phyloP scores from a whole-genome alignment of 805 yeast species.

The Wickerhamiella occidentalis region DNA sequence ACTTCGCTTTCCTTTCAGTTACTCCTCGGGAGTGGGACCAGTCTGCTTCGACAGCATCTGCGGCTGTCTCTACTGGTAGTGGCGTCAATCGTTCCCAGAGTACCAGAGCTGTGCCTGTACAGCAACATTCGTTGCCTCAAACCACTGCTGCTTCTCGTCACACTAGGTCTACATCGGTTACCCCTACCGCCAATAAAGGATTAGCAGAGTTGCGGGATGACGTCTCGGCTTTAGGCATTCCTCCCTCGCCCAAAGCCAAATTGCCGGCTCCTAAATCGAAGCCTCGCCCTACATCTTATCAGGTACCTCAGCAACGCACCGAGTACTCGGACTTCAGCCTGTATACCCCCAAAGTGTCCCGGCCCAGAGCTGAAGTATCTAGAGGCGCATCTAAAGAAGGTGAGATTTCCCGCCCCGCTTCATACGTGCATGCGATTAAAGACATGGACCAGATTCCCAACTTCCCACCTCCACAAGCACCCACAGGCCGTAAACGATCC shows the following conservation, averaged over 20 bases:
- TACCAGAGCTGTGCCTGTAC: slow-evolving; percentile 2
- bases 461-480: slow-evolving; percentile 10
- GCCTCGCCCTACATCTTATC: slow-evolving; percentile 31
- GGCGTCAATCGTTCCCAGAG: slow-evolving; percentile 5
- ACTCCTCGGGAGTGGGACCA: slow-evolving; percentile 88
- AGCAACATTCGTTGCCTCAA: not conserved
- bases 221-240: slow-evolving; percentile 22
- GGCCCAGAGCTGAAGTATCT: slow-evolving; percentile 27
- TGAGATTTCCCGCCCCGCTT: slow-evolving; percentile 26
- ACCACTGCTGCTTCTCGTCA: slow-evolving; percentile 6
- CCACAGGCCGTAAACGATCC: not conserved
- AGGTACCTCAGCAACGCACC: slow-evolving; percentile 14
- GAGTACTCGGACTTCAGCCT: slow-evolving; percentile 12
- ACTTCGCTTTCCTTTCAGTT: slow-evolving; percentile 67
- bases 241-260: slow-evolving; percentile 15
- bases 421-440: slow-evolving; percentile 16
- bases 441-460: slow-evolving; percentile 12
- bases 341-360: slow-evolving; percentile 23
- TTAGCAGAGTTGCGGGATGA: slow-evolving; percentile 13
- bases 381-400: slow-evolving; percentile 27
- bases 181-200: slow-evolving; percentile 5
- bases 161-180: slow-evolving; percentile 9
- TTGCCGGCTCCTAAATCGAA: slow-evolving; percentile 18
- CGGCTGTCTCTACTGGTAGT: slow-evolving; percentile 12
- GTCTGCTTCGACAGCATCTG: not conserved